Evolutionary conservation across 2,329 filamentous ascomycete species (phyloP).

Genomic region (Mollisiaceae sp.): DNA sequence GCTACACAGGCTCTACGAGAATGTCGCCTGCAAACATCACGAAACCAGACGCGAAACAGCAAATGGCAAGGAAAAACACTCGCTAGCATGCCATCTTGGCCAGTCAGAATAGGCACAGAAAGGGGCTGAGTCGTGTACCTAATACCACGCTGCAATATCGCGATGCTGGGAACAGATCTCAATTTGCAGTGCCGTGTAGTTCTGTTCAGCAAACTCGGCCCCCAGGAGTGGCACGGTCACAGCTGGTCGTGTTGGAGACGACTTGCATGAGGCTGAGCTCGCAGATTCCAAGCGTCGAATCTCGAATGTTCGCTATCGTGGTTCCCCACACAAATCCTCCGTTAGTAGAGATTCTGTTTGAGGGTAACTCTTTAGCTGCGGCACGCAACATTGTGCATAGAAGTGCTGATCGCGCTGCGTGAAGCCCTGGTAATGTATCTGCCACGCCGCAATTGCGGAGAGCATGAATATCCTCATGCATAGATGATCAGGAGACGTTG

Average conservation of each 20-base stretch:
- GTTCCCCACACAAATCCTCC: neutral
- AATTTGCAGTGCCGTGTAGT: neutral
- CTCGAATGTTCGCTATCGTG: neutral
- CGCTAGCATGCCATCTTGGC: neutral
- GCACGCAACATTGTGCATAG: neutral
- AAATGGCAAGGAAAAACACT: neutral
- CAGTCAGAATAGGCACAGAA: neutral
- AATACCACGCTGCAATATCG: slow-evolving; percentile 5
- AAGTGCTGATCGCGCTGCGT: neutral
- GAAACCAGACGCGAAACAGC: neutral
- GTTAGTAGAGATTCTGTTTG: neutral
- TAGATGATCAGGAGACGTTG: neutral
- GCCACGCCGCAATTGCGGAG: neutral
- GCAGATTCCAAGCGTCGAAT: neutral
- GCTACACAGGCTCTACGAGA: neutral
- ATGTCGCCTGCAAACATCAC: neutral
- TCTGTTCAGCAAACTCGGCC: neutral
- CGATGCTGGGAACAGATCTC: neutral
- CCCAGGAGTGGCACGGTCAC: neutral
- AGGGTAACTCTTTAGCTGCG: neutral
- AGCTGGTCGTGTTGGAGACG: neutral
- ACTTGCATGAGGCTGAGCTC: slow-evolving; percentile 11
- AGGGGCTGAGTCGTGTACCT: neutral
- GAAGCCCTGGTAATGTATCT: neutral
- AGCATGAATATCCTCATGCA: neutral